A percentile compares a stretch with the other conserved stretches of the same genome.
phyloP scores from a whole-genome alignment of 2,329 filamentous ascomycete genomes.

The Purpureocillium takamizusanense region DNA sequence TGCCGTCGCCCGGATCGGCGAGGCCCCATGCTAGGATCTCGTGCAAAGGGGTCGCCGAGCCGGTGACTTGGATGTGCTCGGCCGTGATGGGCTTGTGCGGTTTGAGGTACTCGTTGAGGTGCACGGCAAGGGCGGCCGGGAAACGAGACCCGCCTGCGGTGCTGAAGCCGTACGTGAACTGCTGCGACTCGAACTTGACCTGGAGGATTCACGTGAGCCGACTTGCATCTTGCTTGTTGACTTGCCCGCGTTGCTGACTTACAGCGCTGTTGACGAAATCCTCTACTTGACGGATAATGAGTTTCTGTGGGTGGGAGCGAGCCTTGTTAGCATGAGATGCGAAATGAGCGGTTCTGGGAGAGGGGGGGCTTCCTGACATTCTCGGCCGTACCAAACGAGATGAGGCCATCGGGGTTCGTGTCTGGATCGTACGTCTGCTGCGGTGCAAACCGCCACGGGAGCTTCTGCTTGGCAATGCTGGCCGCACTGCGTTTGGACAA shows the following conservation, averaged over 20 bases:
- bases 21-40: constrained; percentile 29
- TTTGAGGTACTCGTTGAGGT: constrained; percentile 27
- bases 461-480: constrained; percentile 12
- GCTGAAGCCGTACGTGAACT: constrained; percentile 27
- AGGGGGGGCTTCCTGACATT: constrained; percentile 29
- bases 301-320: constrained; percentile 11
- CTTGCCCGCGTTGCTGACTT: no score
- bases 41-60: constrained; percentile 28
- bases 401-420: constrained; percentile 28
- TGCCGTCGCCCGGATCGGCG: constrained; percentile 26
- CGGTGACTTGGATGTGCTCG: constrained; percentile 22
- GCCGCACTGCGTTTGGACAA: constrained; percentile 15
- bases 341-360: no score
- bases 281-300: constrained; percentile 29
- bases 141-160: constrained; percentile 24
- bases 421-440: constrained; percentile 25
- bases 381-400: constrained; percentile 40
- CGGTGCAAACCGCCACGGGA: constrained; percentile 24
- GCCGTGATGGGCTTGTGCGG: constrained; percentile 18
- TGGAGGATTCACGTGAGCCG: constrained; percentile 5
- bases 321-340: no score
- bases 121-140: constrained; percentile 20
- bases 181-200: constrained; percentile 16
- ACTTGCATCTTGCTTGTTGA: no score
- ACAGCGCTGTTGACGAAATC: constrained; percentile 19